phyloP scores from a whole-genome alignment of 2,329 filamentous ascomycete species.

The Trichoderma brevicompactum region DNA sequence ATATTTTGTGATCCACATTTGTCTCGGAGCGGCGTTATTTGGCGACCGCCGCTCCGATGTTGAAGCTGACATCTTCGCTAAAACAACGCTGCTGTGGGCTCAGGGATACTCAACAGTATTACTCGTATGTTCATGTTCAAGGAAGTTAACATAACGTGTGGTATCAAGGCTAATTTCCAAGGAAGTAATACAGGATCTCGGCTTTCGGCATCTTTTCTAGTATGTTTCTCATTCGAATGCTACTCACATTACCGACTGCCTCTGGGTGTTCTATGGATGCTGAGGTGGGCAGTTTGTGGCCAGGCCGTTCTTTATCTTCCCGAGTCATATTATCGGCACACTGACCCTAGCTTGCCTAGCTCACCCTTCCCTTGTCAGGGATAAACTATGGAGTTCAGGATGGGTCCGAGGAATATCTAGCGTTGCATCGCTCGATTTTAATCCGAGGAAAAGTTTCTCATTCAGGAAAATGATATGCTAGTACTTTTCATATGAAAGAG shows the following conservation, averaged over 20 bases:
- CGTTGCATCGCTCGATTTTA: neutral
- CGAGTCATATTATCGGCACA: too few relatives aligned
- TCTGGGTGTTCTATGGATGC: too few relatives aligned
- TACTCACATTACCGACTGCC: too few relatives aligned
- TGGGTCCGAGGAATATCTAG: neutral
- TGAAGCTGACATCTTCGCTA: neutral
- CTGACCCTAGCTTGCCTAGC: too few relatives aligned
- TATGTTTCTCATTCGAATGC: too few relatives aligned
- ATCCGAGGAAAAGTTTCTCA: conserved; percentile 5
- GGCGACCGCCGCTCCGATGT: neutral
- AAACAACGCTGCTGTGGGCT: neutral
- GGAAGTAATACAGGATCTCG: too few relatives aligned
- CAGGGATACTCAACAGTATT: neutral
- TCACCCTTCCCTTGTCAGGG: too few relatives aligned
- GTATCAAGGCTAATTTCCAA: too few relatives aligned
- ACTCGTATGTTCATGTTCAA: too few relatives aligned
- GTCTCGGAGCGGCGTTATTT: conserved; percentile 18
- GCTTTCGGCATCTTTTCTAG: too few relatives aligned
- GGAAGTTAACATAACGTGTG: too few relatives aligned
- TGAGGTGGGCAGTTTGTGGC: too few relatives aligned
- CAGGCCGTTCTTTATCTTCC: neutral
- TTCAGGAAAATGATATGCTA: neutral
- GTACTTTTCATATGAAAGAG: neutral
- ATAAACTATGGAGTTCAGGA: neutral
- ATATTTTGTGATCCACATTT: neutral